Evolutionary conservation across 192 early-diverging fungal species (phyloP).

Genomic region (Chytriomyces hyalinus): DNA sequence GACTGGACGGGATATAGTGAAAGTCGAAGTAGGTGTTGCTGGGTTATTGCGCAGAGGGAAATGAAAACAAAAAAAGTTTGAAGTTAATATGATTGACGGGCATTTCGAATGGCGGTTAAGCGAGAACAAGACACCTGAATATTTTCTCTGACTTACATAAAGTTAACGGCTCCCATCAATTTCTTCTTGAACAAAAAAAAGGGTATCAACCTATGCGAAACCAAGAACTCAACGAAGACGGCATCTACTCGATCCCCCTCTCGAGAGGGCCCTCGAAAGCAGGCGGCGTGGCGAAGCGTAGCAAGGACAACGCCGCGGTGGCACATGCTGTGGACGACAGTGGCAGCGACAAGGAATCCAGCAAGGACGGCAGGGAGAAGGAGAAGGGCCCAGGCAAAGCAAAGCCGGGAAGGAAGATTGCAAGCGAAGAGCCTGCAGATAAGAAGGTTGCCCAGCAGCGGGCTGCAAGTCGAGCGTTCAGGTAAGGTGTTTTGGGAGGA

Average conservation of each 20-base stretch:
- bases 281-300: not conserved
- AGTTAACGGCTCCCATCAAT: no score
- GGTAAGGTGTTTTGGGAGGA: not conserved
- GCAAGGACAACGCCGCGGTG: not conserved
- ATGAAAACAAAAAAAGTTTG: no score
- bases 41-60: not conserved
- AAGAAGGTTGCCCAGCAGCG: constrained; percentile 57
- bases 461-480: constrained; percentile 53
- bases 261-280: not conserved
- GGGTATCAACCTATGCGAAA: no score
- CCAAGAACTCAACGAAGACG: no score
- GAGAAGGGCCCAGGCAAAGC: not conserved
- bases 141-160: no score
- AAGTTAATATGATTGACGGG: no score
- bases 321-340: not conserved
- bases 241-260: no score
- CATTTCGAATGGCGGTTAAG: no score
- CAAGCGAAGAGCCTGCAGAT: constrained; percentile 47
- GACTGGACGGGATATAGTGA: not conserved
- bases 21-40: not conserved
- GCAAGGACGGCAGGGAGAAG: not conserved
- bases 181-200: no score
- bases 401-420: constrained; percentile 45
- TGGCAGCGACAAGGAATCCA: not conserved
- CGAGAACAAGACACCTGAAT: no score